Percentiles rank a stretch among this genome's conserved stretches.
phyloP scores from a whole-genome alignment of 345 rosid species.

The Linum usitatissimum region DNA sequence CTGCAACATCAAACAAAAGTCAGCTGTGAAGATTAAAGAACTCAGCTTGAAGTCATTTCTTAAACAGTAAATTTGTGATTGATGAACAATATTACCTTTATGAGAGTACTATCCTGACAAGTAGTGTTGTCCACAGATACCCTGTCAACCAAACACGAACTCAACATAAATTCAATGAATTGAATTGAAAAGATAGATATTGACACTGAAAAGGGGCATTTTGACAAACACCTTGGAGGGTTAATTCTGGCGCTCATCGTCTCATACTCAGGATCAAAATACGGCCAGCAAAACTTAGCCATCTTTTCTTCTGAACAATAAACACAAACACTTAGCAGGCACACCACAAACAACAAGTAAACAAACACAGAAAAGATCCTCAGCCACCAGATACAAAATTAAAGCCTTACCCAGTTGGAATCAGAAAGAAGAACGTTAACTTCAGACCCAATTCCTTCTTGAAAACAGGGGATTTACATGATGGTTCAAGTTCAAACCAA shows the following conservation, averaged over 20 bases:
- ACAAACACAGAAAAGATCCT: background rate
- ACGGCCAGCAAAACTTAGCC: constrained; percentile 80
- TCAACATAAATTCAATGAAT: background rate
- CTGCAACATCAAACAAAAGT: constrained; percentile 21
- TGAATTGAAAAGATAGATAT: background rate
- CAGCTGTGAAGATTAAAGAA: background rate
- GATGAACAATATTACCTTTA: constrained; percentile 41
- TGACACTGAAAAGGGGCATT: background rate
- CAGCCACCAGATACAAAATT: background rate
- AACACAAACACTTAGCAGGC: background rate
- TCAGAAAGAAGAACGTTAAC: background rate
- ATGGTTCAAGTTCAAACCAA: background rate
- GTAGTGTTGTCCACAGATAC: constrained; percentile 77
- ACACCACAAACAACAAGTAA: background rate
- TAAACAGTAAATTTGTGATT: background rate
- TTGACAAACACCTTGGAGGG: constrained; percentile 62
- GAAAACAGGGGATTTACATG: background rate
- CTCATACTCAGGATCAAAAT: constrained; percentile 94
- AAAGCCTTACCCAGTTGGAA: background rate
- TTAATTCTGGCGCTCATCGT: constrained; percentile 75
- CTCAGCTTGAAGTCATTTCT: background rate
- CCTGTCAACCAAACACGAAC: constrained; percentile 30
- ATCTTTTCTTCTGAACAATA: constrained; percentile 16
- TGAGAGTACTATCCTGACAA: constrained; percentile 54
- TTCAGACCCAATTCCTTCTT: background rate